A percentile compares a stretch with the other conserved stretches of the same genome.
phyloP scores from a whole-genome alignment of 2,329 filamentous ascomycete genomes.

The Paraphoma chrysanthemicola region DNA sequence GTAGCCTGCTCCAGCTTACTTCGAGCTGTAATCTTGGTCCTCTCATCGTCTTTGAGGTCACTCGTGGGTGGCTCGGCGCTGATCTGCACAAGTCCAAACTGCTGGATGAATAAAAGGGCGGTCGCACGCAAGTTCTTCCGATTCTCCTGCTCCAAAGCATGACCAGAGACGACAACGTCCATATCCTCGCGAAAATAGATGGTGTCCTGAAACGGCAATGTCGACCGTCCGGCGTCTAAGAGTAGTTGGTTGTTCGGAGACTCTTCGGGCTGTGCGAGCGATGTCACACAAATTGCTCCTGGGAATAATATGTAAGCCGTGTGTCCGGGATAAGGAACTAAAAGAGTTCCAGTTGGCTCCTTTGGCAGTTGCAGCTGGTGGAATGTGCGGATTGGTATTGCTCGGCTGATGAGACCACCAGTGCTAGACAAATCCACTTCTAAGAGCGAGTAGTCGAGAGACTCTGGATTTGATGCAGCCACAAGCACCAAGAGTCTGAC shows the following conservation, averaged over 20 bases:
- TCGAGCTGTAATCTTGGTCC: slow-evolving; percentile 72
- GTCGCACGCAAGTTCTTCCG: slow-evolving; percentile 47
- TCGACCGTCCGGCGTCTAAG: slow-evolving; percentile 37
- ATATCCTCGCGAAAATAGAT: slow-evolving; percentile 73
- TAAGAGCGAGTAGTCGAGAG: slow-evolving; percentile 74
- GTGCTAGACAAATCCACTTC: slow-evolving; percentile 69
- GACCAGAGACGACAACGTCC: slow-evolving; percentile 58
- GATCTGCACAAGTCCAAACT: slow-evolving; percentile 65
- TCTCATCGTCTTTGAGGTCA: slow-evolving; percentile 56
- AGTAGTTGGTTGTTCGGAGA: slow-evolving; percentile 80
- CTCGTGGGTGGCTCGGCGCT: slow-evolving; percentile 64
- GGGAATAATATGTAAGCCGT: slow-evolving; percentile 85
- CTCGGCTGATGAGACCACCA: slow-evolving; percentile 65
- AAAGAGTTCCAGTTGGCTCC: slow-evolving; percentile 59
- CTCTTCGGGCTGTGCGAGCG: slow-evolving; percentile 70
- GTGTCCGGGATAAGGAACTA: slow-evolving; percentile 78
- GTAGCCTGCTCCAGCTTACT: slow-evolving; percentile 93
- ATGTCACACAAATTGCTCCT: slow-evolving; percentile 77
- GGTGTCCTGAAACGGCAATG: slow-evolving; percentile 79
- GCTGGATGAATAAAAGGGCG: slow-evolving; percentile 63
- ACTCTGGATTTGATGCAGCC: slow-evolving; percentile 33
- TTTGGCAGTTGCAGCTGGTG: slow-evolving; percentile 47
- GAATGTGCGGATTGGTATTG: slow-evolving; percentile 69
- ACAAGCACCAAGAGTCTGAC: slow-evolving; percentile 41
- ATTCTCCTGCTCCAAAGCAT: slow-evolving; percentile 54